Evolutionary conservation across 768 basidiomycete species (phyloP), one percentile per base, ranked within the genome.

Genomic region (Leccinum longicurvipes): DNA sequence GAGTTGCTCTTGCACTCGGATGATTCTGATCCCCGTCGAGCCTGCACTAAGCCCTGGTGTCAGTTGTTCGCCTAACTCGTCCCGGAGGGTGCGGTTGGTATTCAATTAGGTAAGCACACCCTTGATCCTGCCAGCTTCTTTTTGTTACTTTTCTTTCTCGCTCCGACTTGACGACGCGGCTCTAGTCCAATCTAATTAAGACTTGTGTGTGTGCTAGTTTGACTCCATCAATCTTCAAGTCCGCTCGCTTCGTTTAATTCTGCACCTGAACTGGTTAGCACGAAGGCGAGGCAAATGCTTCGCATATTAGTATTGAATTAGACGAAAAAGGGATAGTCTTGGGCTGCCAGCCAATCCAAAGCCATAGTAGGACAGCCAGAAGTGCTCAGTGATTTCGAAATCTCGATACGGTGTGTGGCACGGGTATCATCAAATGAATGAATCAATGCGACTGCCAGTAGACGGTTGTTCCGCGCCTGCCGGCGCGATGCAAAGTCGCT

Each of bases 41-140:
- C 66, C 66, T 65, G 63, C 52, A 41, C 44, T 36, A 48, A 57
- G 51, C 62, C 64, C 62, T 64, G 59, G 47, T 55, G 63, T 48
- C 56, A 61, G 47, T 44, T 8, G 6, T 41, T 64, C 60, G 64
- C 62, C 60, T 59, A 67, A 53, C 48, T 23, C 21, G 39, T 48
- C 36, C 36, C 36, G 36, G 10, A 39, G 54, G 54, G 25, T 28
- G 19, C 36, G 36, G 36, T 47, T 28, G 54, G 54, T 58, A 60
- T 60, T 46, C 42, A 50, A 67, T 69, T 67, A 67, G 15, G 50
- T 65, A 67, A 67, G 44, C 58, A 49, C 15, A 19, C 54, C 53
- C 48, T 48, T 24, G 11, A 24, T 14, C 24, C 44, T 53, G 53
- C 15, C 50, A 48, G 39, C 58, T 52, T 61, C 71, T 67, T 62